Evolutionary conservation across 1,139 yeast species (phyloP).

Genomic region (Hemisphaericaspora xylofermentans): DNA sequence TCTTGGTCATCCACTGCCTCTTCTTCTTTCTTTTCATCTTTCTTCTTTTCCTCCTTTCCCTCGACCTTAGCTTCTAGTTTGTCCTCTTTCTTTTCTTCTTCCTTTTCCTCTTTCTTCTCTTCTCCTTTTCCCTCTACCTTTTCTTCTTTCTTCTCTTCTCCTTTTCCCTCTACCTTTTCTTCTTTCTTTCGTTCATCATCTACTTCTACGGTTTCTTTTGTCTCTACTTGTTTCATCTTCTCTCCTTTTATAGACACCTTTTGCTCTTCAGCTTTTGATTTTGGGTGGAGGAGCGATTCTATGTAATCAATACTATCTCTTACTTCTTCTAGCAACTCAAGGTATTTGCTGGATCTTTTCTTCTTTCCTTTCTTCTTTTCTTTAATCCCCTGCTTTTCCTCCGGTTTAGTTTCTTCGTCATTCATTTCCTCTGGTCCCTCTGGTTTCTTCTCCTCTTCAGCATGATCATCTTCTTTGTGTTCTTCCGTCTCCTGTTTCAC

Average conservation of each 20-base stretch:
- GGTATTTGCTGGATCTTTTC: background rate
- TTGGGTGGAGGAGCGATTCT: background rate
- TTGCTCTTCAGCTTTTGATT: background rate
- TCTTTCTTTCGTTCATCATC: background rate
- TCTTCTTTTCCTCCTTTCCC: conserved; percentile 3
- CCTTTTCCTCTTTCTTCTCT: conserved; percentile 2
- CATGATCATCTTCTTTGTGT: background rate
- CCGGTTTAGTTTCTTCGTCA: background rate
- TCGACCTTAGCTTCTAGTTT: conserved; percentile 1
- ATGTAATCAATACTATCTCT: background rate
- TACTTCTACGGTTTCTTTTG: conserved; percentile 1
- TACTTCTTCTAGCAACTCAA: background rate
- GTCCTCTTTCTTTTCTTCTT: conserved; percentile 1
- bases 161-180: background rate
- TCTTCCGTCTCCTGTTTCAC: background rate
- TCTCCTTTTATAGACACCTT: background rate
- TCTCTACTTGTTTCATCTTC: background rate
- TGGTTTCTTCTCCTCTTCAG: background rate
- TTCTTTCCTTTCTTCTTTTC: conserved; percentile 1
- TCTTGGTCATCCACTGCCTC: conserved; percentile 3
- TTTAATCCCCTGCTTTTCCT: background rate
- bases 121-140: background rate
- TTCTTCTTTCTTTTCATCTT: background rate
- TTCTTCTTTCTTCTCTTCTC: conserved; percentile 1
- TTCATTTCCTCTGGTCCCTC: background rate